phyloP scores from a whole-genome alignment of 2,329 filamentous ascomycete species.

The Fusarium solani-melongenae region DNA sequence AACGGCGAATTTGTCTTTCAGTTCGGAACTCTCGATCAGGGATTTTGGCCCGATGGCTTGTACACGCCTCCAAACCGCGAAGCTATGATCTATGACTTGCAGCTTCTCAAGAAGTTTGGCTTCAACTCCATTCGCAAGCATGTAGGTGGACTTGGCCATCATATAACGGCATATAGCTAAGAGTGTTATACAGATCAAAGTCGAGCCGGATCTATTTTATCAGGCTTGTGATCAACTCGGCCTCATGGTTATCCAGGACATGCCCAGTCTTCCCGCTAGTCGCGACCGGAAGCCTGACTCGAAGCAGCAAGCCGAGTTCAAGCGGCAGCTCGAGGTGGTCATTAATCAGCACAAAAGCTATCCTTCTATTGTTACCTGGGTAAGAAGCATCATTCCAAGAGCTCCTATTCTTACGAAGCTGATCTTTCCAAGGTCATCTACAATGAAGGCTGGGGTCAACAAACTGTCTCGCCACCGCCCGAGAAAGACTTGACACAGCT shows the following conservation, averaged over 20 bases:
- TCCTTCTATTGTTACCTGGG: conserved; percentile 25
- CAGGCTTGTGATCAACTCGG: conserved; percentile 74
- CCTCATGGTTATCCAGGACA: conserved; percentile 76
- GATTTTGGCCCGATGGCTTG: conserved; percentile 77
- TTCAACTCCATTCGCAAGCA: conserved; percentile 80
- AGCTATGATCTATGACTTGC: conserved; percentile 74
- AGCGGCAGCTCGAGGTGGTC: conserved; percentile 70
- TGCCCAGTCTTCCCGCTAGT: conserved; percentile 66
- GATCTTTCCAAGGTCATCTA: conserved; percentile 19
- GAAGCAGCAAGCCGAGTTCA: conserved; percentile 71
- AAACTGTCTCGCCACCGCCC: not conserved
- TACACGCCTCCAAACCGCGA: conserved; percentile 73
- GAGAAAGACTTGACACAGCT: conserved; percentile 67
- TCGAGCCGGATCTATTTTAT: conserved; percentile 75
- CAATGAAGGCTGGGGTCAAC: conserved; percentile 30
- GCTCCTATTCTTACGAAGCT: rapidly evolving
- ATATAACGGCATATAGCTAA: rapidly evolving
- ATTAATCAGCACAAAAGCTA: conserved; percentile 60
- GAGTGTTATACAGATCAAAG: conserved; percentile 63
- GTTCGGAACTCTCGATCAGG: conserved; percentile 77
- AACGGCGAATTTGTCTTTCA: conserved; percentile 77
- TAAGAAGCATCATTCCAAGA: not conserved
- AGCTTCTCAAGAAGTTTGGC: conserved; percentile 72
- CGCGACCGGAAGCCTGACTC: conserved; percentile 50
- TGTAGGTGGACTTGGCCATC: conserved; percentile 50